These are phyloP conservation scores for Thecaphora thlaspeos DNA, from an alignment of 1,284 basidiomycete species.

Conservation along the genomic window DNA sequence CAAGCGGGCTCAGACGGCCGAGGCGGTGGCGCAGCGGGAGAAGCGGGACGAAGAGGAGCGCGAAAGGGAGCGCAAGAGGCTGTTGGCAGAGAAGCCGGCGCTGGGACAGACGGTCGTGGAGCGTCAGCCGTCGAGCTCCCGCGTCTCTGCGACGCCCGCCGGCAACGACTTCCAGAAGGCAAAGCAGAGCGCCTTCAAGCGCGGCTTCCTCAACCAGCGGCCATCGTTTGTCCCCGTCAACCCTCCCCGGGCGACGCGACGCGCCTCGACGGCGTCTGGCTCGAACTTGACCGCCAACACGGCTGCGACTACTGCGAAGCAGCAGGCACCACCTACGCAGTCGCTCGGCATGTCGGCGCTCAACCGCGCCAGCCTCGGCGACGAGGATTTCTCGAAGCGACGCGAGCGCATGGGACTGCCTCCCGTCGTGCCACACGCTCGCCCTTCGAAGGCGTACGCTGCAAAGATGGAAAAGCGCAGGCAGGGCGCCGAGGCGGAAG, in stretches of 20 bases:
- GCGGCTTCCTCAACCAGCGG: constrained; percentile 39
- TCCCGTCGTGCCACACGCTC: constrained; percentile 48
- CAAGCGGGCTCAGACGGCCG: constrained; percentile 13
- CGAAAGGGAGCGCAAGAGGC: constrained; percentile 8
- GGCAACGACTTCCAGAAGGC: constrained; percentile 8
- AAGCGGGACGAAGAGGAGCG: constrained; percentile 16
- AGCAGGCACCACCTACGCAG: constrained; percentile 19
- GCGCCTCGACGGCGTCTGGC: no score
- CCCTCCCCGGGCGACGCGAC: neutral
- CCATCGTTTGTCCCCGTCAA: constrained; percentile 22
- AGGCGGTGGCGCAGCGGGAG: constrained; percentile 18
- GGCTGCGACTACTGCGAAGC: neutral
- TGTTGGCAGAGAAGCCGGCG: constrained; percentile 22
- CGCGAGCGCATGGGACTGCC: constrained; percentile 38
- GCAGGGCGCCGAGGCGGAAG: constrained; percentile 7
- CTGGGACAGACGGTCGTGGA: constrained; percentile 29
- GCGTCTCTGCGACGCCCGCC: no score
- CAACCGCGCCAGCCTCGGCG: constrained; percentile 37
- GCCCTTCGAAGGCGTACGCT: constrained; percentile 53
- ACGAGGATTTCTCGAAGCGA: constrained; percentile 28
- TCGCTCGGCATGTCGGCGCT: constrained; percentile 50
- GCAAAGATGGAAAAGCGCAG: constrained; percentile 29
- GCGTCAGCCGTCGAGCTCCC: constrained; percentile 1
- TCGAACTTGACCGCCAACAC: no score
- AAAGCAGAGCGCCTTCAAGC: constrained; percentile 46